A percentile compares a stretch with the other conserved stretches of the same genome.
Evolutionary conservation across 495 filamentous ascomycete genomes (phyloP).

Genomic region (Stereocaulon alpinum): DNA sequence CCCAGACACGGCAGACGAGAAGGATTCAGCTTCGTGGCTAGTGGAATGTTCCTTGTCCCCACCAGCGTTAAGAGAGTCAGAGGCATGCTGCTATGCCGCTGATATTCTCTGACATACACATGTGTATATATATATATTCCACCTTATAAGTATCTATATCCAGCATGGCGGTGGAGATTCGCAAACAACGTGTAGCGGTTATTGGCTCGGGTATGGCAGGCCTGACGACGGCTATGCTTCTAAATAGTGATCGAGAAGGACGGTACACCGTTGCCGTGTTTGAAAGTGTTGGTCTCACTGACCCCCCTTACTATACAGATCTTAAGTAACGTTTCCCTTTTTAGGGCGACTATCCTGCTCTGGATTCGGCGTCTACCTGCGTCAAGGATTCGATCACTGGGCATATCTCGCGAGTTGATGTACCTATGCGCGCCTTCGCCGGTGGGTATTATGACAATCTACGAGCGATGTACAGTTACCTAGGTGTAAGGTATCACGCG

Average conservation of each 20-base stretch:
- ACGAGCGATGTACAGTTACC: constrained; percentile 42
- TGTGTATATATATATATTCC: too few species aligned
- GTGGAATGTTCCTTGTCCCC: too few species aligned
- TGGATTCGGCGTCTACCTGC: not conserved
- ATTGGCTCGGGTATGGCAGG: not conserved
- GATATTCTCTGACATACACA: too few species aligned
- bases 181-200: not conserved
- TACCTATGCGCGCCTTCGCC: constrained; percentile 50
- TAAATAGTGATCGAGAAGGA: not conserved
- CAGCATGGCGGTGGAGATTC: too few species aligned
- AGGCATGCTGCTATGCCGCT: too few species aligned
- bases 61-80: too few species aligned
- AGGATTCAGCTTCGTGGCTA: too few species aligned
- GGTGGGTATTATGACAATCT: constrained; percentile 46
- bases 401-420: constrained; percentile 30
- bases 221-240: not conserved
- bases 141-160: too few species aligned
- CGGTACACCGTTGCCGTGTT: not conserved
- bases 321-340: not conserved
- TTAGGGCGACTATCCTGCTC: not conserved
- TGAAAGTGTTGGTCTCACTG: not conserved
- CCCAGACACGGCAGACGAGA: too few species aligned
- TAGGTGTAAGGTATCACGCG: constrained; percentile 35
- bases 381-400: not conserved
- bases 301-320: not conserved